Base-by-base conservation (phyloP, 352 stramenopile genomes). In the Pythium phragmiticola region DNA sequence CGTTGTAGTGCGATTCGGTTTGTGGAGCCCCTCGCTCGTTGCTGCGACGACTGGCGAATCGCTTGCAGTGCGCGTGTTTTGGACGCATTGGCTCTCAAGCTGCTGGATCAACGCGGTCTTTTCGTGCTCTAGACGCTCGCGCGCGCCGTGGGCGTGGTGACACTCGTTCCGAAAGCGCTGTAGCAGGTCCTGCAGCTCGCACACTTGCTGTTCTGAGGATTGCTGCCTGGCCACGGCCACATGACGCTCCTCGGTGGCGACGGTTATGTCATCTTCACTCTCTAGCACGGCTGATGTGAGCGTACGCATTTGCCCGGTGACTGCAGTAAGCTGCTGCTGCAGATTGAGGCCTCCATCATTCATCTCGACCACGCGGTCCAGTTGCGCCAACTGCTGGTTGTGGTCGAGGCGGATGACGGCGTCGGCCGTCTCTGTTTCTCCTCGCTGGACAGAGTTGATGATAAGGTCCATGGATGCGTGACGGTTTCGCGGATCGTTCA, bases 201-300 rank as follows among this genome's bases (percentile, higher is more conserved):
- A 60, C 1, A 79, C 45, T 46, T 89, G 80, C 14, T 85, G 80
- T 48, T 85, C 80, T 4, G 84, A 48, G 50, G 80, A 84, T 21
- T 68, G 54, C 46, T 71, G 57, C 45, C 66, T 60, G 7, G 73
- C 68, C 57, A 56, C 2, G 4, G 39, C 46, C 8, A 17, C 45
- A 6, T n/a, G 55, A 14, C 43, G 42, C 19, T 46, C 54, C 26
- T 5, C 26, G 4, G 7, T 19, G 36, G 21, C 19, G 3, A 12
- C 30, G 26, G 19, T 4, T 14, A n/a, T 30, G 43, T 30, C 26
- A 16, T 49, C 28, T 11, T 61, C 43, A 4, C 16, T 61, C 43
- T 60, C 37, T 1, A 33, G 13, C 16, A 9, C 19, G 3, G 16
- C 26, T 0, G 41, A 11, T 21, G 47, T 53, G 8, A 58, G 50